Base-by-base conservation (phyloP, 164 flowering plant genomes). In the Stephania cephalantha region DNA sequence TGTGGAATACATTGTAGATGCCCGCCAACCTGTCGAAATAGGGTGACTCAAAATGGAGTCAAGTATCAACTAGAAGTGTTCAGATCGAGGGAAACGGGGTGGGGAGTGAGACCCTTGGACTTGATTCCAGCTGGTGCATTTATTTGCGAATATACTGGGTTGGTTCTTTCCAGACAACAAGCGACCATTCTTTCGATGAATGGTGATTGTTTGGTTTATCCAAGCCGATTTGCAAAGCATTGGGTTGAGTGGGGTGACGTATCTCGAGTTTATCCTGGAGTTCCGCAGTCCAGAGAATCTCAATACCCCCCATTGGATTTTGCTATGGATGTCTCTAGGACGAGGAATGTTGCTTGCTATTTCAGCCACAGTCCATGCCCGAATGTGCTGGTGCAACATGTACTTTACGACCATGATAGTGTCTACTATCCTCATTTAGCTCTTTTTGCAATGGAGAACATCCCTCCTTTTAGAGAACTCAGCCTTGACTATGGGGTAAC, bases 201-300 rank as follows among this genome's bases (percentile, higher is more conserved):
- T 81, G 98, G 96, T 55, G 97, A 90, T 80, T 76, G 76, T 72
- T 81, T 93, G 81, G 78, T 95, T 7, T 87, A 93, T 82, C 97
- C 97, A n/a, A 82, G 74, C 71, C 87, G 87, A 45, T 95, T 95
- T 77, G 74, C 91, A 35, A 81, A 82, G 18, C 81, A 83, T 61
- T 93, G 97, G 97, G 76, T 76, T 30, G 94, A 90, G 67, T 95
- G 97, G 97, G 98, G 98, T 9, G 92, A 95, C 82, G 73, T 95
- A 52, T 90, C 97, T 72, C 86, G 83, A 77, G 76, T 93, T 58
- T 85, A 64, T 69, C 70, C 91, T 10, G 83, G 88, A 70, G 88
- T 82, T 81, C 77, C 76, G 53, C 81, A 82, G 5, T 90, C 94
- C 2, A 61, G 83, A 1, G 77, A 81, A 77, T 93, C 97, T 29